Evolutionary conservation across 139 green algal genomes (phyloP), one percentile per base, ranked within the genome.

Genomic region (Astrephomene gubernaculifera): DNA sequence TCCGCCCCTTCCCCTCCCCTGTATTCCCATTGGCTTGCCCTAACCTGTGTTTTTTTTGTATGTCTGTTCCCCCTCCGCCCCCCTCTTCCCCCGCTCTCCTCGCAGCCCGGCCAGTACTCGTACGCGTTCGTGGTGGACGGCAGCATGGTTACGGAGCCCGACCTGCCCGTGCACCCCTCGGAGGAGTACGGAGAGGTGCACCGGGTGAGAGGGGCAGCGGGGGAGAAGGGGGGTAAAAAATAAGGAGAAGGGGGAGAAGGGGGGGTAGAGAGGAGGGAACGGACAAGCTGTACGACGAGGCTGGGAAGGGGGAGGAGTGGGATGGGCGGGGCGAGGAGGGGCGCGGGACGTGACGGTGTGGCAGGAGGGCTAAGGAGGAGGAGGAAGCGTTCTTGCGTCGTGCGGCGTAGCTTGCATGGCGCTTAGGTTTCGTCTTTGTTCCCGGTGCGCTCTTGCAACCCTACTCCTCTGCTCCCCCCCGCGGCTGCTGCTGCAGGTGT

Each of bases 61-160:
- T 0, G 25, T 44, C 63, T 38, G 6, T 27, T 57, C n/a, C 36
- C 35, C 14, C 33, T 31, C 53, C 35, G 52, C 31, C 36, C 53
- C 45, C 29, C 29, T 4, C 61, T 25, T 52, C 7, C 25, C 27
- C 36, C 36, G n/a, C 21, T 19, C n/a, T n/a, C n/a, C n/a, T n/a
- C 53, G 17, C 79, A 89, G 86, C 86, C 86, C 36, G 86, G 79
- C 1, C 86, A 89, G 70, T 89, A 89, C 86, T 68, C 33, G 25
- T 89, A 89, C 70, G 57, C 83, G 54, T 89, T 73, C 69, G 44
- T 85, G 19, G 79, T 87, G 67, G 85, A 89, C 65, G 79, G 54
- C 38, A 49, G 76, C n/a, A 70, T 83, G 71, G 49, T n/a, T 1
- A 43, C 70, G 5, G 83, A 89, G 60, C 86, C 79, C 10, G 53